Conservation (phyloP, 192 early-diverging fungal species). For the Coemansia sp. region DNA sequence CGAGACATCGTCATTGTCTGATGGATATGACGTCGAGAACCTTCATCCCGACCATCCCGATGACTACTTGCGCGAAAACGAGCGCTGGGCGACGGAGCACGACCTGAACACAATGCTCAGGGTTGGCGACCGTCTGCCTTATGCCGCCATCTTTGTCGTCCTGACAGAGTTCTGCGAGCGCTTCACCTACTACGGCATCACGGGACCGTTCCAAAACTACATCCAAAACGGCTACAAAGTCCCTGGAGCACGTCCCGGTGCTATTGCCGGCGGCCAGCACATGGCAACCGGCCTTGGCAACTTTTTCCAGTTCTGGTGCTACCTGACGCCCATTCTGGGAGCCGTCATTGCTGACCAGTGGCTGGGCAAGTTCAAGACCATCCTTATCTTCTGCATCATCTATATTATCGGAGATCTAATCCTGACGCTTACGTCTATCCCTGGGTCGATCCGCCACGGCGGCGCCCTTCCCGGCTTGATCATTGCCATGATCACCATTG, state of each 20-base stretch:
- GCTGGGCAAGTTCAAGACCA: constrained; percentile 74
- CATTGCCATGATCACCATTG: constrained; percentile 71
- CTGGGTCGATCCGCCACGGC: constrained; percentile 56
- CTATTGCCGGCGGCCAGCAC: constrained; percentile 57
- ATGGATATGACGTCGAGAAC: constrained; percentile 11
- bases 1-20: constrained; percentile 1
- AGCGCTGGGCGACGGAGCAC: constrained; percentile 59
- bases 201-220: constrained; percentile 63
- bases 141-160: constrained; percentile 59
- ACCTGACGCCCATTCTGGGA: constrained; percentile 60
- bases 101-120: constrained; percentile 58
- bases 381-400: constrained; percentile 62
- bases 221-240: constrained; percentile 56
- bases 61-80: constrained; percentile 38
- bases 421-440: constrained; percentile 63
- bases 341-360: constrained; percentile 72
- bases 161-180: constrained; percentile 63
- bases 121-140: constrained; percentile 61
- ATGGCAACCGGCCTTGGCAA: constrained; percentile 59
- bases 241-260: constrained; percentile 49
- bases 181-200: constrained; percentile 64
- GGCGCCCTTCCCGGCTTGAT: constrained; percentile 66
- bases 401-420: constrained; percentile 67
- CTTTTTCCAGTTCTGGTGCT: constrained; percentile 67
- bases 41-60: constrained; percentile 42